Conservation (phyloP, 2,329 filamentous ascomycete genomes). For the Epichloe festucae region DNA sequence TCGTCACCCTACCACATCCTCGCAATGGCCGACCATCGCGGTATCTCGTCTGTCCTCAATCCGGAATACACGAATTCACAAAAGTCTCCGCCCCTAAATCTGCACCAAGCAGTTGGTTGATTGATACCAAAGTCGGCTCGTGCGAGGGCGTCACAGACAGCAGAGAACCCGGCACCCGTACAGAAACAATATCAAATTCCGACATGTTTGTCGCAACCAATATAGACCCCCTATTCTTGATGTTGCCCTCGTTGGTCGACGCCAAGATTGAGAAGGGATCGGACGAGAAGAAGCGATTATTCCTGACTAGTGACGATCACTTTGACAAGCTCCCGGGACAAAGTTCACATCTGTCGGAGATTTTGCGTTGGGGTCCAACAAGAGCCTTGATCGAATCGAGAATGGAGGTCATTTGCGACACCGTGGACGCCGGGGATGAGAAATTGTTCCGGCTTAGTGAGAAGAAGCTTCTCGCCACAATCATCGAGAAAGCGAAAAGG, state of each 20-base stretch:
- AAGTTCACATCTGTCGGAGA: conserved; percentile 43
- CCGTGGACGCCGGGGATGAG: conserved; percentile 71
- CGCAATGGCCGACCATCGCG: conserved; percentile 40
- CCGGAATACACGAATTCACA: conserved; percentile 53
- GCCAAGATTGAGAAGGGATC: conserved; percentile 25
- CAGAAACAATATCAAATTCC: conserved; percentile 45
- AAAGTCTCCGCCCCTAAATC: conserved; percentile 39
- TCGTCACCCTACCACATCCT: conserved; percentile 48
- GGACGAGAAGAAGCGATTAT: conserved; percentile 44
- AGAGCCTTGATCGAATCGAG: conserved; percentile 46
- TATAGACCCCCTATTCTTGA: conserved; percentile 67
- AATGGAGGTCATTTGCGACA: conserved; percentile 64
- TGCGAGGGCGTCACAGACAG: conserved; percentile 9
- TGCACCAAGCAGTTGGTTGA: conserved; percentile 48
- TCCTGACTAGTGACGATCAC: conserved; percentile 59
- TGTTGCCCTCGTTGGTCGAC: conserved; percentile 57
- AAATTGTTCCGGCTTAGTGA: conserved; percentile 71
- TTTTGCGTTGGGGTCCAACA: conserved; percentile 37
- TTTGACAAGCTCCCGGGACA: conserved; percentile 46
- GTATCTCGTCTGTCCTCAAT: conserved; percentile 49
- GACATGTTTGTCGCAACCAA: conserved; percentile 75
- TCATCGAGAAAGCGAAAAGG: conserved; percentile 58
- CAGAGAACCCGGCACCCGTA: conserved; percentile 9
- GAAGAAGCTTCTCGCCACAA: conserved; percentile 50
- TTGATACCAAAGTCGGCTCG: conserved; percentile 24